A percentile compares a stretch with the other conserved stretches of the same genome.
Conservation (phyloP, 495 filamentous ascomycete species). For the Penicillium lividum region DNA sequence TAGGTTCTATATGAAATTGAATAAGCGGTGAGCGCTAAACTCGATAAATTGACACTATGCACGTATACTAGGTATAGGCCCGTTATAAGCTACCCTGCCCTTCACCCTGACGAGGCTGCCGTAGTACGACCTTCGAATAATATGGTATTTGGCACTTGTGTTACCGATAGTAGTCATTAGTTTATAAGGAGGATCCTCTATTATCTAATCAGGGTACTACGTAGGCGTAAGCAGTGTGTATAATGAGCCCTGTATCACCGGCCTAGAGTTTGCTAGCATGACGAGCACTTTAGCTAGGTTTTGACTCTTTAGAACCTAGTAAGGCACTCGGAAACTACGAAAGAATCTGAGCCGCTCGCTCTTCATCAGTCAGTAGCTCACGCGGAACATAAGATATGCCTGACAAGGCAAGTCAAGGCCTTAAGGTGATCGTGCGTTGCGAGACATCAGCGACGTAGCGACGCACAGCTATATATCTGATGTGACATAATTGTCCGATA, state of each 20-base stretch:
- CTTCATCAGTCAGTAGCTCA: conserved; percentile 3
- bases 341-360: not conserved
- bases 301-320: not conserved
- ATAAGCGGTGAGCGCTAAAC: not conserved
- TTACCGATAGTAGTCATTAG: not conserved
- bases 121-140: conserved; percentile 1
- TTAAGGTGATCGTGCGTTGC: conserved; percentile 2
- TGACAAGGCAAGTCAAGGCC: not conserved
- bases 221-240: not conserved
- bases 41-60: conserved; percentile 1
- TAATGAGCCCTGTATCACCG: not conserved
- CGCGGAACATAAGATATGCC: conserved; percentile 1
- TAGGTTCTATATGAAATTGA: not conserved
- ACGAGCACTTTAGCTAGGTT: not conserved
- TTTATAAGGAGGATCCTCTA: not conserved
- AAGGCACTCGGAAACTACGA: not conserved
- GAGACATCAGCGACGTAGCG: conserved; percentile 1
- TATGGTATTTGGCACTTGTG: conserved; percentile 1
- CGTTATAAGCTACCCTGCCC: not conserved
- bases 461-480: not conserved
- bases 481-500: conserved; percentile 1
- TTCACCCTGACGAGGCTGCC: not conserved
- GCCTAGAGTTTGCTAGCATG: not conserved
- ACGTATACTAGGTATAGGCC: not conserved
- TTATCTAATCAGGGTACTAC: not conserved